phyloP scores from a whole-genome alignment of 164 flowering plant genomes.

The Umbilicus rupestris region DNA sequence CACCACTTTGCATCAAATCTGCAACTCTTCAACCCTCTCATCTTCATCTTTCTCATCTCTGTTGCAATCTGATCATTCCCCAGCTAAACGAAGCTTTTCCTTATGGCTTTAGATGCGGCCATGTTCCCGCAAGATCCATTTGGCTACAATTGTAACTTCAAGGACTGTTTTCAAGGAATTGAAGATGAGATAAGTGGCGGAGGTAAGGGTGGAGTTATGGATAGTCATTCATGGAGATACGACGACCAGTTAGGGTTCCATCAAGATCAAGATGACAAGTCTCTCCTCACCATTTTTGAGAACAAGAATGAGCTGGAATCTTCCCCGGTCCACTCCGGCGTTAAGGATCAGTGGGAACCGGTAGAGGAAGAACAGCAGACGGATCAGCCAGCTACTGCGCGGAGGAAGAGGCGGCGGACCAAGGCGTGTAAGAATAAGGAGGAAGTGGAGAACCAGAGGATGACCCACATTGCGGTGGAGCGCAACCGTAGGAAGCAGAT shows the following conservation, averaged over 20 bases:
- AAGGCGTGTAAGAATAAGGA: conserved; percentile 22
- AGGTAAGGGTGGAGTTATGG: not conserved
- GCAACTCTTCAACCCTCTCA: not conserved
- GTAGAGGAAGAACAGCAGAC: not conserved
- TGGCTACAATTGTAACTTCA: conserved; percentile 4
- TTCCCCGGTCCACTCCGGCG: not conserved
- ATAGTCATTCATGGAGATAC: not conserved
- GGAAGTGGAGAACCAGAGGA: conserved; percentile 32
- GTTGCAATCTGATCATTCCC: not conserved
- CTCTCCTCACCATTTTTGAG: not conserved
- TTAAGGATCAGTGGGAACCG: not conserved
- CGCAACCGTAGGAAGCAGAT: conserved; percentile 35
- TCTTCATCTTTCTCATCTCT: not conserved
- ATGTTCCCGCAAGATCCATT: conserved; percentile 7
- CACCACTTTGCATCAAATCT: not conserved
- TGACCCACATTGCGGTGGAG: conserved; percentile 39
- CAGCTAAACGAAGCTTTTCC: not conserved
- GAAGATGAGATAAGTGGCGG: conserved; percentile 1
- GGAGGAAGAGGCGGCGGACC: conserved; percentile 22
- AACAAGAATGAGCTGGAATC: not conserved
- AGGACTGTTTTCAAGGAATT: not conserved
- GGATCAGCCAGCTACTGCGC: not conserved
- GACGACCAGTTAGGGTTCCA: not conserved
- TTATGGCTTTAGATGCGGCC: conserved; percentile 6
- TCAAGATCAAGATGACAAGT: not conserved